phyloP scores from a whole-genome alignment of 768 basidiomycete genomes.

The Macrocybe gigantea region DNA sequence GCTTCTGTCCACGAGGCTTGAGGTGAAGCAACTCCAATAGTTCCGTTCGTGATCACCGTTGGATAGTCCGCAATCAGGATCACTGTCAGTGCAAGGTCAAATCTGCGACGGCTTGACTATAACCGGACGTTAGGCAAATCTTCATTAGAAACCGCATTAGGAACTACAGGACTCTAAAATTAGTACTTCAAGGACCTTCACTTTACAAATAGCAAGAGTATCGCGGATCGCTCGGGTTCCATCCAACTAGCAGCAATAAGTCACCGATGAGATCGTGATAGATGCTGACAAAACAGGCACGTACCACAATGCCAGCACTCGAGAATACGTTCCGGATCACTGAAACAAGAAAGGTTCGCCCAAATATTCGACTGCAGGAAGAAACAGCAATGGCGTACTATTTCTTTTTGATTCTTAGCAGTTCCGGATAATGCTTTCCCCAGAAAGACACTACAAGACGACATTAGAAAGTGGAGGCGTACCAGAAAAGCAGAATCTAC shows the following conservation, averaged over 20 bases:
- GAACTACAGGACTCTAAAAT: too few species aligned
- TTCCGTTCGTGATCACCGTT: too few species aligned
- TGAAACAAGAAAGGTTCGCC: constrained; percentile 12
- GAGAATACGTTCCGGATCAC: constrained; percentile 40
- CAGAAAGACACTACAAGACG: constrained; percentile 30
- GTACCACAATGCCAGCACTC: constrained; percentile 48
- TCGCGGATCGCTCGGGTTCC: constrained; percentile 23
- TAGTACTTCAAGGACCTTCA: too few species aligned
- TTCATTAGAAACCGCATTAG: too few species aligned
- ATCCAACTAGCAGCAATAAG: constrained; percentile 23
- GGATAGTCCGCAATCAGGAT: too few species aligned
- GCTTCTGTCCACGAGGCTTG: too few species aligned
- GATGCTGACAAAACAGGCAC: constrained; percentile 6
- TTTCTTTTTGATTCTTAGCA: constrained; percentile 37
- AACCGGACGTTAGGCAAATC: too few species aligned
- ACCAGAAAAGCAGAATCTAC: background rate
- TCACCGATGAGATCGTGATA: too few species aligned
- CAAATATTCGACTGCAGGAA: background rate
- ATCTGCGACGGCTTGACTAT: too few species aligned
- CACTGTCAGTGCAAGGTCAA: too few species aligned
- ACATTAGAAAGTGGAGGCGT: background rate
- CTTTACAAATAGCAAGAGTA: constrained; percentile 27
- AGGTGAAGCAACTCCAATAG: too few species aligned
- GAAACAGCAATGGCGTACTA: constrained; percentile 28
- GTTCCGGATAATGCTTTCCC: constrained; percentile 34